Percentiles rank a stretch among this genome's conserved stretches.
These are phyloP conservation scores for Phoma herbarum DNA, from an alignment of 2,329 filamentous ascomycete species.

Conservation along the genomic window DNA sequence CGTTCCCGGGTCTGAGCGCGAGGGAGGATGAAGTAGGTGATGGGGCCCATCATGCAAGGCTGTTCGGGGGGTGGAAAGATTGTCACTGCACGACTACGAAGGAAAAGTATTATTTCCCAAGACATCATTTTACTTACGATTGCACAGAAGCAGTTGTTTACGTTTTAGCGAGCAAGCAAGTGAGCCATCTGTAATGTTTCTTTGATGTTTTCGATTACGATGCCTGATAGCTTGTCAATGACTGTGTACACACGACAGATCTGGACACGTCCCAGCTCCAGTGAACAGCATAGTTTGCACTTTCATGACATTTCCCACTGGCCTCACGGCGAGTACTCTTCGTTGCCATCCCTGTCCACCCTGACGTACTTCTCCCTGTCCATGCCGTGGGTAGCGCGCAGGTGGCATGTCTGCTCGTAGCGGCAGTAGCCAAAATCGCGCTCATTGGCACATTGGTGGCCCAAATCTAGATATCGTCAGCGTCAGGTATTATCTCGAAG, in stretches of 20 bases:
- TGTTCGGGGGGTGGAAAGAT: not conserved
- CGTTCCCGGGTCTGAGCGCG: slow-evolving; percentile 11
- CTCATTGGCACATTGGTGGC: slow-evolving; percentile 52
- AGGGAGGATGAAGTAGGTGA: not conserved
- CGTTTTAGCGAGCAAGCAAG: slow-evolving; percentile 2
- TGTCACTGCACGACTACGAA: not conserved
- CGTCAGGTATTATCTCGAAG: not conserved
- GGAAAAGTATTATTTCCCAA: not conserved
- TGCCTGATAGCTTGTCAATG: slow-evolving; percentile 1
- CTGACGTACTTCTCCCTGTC: slow-evolving; percentile 46
- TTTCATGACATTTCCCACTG: no score
- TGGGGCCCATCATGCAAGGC: not conserved
- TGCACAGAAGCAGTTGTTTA: not conserved
- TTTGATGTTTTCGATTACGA: not conserved
- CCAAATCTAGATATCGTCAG: slow-evolving; percentile 38
- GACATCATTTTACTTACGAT: not conserved
- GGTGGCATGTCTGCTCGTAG: slow-evolving; percentile 50
- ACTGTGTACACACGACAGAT: not conserved
- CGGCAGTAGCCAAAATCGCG: slow-evolving; percentile 51
- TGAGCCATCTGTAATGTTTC: not conserved
- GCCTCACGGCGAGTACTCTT: slow-evolving; percentile 24
- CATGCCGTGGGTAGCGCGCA: slow-evolving; percentile 52
- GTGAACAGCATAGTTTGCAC: not conserved
- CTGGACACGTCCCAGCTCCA: not conserved
- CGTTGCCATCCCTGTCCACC: slow-evolving; percentile 37